These are phyloP conservation scores for Microcyclosporella mali DNA, from an alignment of 2,329 filamentous ascomycete genomes.

Conservation along the genomic window DNA sequence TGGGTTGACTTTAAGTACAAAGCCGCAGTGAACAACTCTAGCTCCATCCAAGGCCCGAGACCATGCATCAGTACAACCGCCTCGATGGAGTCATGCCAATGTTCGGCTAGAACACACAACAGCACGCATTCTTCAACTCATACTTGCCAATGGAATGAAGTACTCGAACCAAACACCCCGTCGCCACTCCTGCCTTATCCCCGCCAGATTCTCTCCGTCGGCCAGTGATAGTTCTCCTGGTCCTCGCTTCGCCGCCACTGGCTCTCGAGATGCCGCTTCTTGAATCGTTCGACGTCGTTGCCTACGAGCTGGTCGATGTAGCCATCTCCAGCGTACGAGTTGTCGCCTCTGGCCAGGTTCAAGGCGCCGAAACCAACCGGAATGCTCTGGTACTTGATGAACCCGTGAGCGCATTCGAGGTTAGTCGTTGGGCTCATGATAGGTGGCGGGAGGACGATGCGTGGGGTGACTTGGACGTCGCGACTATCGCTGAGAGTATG, in stretches of 20 bases:
- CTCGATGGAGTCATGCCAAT: too few species aligned
- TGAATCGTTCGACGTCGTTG: neutral
- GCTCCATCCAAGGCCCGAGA: too few species aligned
- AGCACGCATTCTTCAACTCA: too few species aligned
- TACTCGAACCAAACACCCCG: too few species aligned
- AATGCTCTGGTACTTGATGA: neutral
- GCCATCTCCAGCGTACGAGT: neutral
- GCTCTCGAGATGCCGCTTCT: neutral
- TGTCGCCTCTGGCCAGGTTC: neutral
- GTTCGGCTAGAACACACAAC: too few species aligned
- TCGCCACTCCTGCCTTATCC: too few species aligned
- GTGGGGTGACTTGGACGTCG: neutral
- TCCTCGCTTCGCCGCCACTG: neutral
- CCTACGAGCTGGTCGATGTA: neutral
- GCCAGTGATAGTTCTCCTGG: too few species aligned
- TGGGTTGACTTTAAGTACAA: too few species aligned
- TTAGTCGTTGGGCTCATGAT: neutral
- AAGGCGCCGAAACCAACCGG: neutral
- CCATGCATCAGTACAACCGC: too few species aligned
- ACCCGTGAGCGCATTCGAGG: neutral
- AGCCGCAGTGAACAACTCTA: too few species aligned
- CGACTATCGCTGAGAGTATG: neutral
- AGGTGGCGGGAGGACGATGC: neutral
- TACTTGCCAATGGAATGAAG: too few species aligned
- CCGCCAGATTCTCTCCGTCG: too few species aligned